Percentiles rank a stretch among this genome's conserved stretches.
phyloP scores from a whole-genome alignment of 805 yeast genomes.

The Kuraishia capsulata region DNA sequence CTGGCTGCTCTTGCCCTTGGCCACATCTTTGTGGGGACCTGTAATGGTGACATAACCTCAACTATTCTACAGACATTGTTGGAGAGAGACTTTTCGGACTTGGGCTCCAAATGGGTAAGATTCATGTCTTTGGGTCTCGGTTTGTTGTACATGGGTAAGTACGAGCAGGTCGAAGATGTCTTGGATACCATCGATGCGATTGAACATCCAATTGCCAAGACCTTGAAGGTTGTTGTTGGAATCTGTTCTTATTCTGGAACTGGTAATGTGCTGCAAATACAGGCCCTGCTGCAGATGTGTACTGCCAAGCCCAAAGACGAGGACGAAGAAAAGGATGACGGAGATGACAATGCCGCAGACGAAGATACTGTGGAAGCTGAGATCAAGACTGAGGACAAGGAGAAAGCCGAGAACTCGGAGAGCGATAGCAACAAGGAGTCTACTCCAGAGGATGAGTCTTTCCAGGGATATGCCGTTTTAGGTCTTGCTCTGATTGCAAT shows the following conservation, averaged over 20 bases:
- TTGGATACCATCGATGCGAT: slow-evolving; percentile 90
- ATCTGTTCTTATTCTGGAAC: slow-evolving; percentile 96
- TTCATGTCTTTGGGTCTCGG: slow-evolving; percentile 92
- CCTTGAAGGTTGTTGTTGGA: slow-evolving; percentile 81
- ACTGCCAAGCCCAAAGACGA: slow-evolving; percentile 59
- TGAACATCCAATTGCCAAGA: slow-evolving; percentile 87
- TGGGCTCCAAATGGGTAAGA: slow-evolving; percentile 79
- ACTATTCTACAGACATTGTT: slow-evolving; percentile 82
- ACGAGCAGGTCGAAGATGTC: slow-evolving; percentile 90
- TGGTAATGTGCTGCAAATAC: slow-evolving; percentile 93
- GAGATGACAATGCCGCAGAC: slow-evolving; percentile 31
- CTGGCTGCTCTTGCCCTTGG: slow-evolving; percentile 90
- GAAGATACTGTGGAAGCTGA: slow-evolving; percentile 19
- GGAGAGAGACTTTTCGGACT: slow-evolving; percentile 72
- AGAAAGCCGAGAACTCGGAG: slow-evolving; percentile 16
- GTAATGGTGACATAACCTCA: slow-evolving; percentile 91
- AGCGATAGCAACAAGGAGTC: slow-evolving; percentile 18
- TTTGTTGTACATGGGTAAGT: slow-evolving; percentile 83
- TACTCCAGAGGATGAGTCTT: slow-evolving; percentile 42
- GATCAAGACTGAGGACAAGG: slow-evolving; percentile 6
- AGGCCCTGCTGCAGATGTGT: slow-evolving; percentile 80
- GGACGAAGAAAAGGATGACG: slow-evolving; percentile 51
- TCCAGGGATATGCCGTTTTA: slow-evolving; percentile 83
- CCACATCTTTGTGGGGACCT: slow-evolving; percentile 90
- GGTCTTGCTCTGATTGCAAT: slow-evolving; percentile 92